phyloP scores from a whole-genome alignment of 2,329 filamentous ascomycete species.

The Aspergillus fumigatus region DNA sequence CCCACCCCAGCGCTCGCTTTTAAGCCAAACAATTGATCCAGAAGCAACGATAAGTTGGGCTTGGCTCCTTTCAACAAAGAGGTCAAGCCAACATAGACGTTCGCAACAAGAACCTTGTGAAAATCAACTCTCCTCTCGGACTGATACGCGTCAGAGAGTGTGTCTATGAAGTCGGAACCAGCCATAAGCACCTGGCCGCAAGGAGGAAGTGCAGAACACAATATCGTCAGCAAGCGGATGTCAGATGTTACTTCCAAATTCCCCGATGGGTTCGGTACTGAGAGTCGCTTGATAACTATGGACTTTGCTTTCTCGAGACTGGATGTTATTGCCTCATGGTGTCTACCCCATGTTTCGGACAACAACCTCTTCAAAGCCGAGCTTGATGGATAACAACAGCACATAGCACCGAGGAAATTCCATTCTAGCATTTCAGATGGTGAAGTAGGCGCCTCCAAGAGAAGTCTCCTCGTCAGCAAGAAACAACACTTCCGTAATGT shows the following conservation, averaged over 20 bases:
- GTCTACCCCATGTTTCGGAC: slow-evolving; percentile 45
- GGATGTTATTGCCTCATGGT: slow-evolving; percentile 29
- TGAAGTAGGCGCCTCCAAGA: slow-evolving; percentile 44
- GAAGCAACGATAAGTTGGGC: slow-evolving; percentile 68
- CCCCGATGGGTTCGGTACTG: slow-evolving; percentile 9
- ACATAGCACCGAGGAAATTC: slow-evolving; percentile 65
- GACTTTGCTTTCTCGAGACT: slow-evolving; percentile 36
- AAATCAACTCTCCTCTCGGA: slow-evolving; percentile 58
- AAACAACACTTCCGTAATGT: slow-evolving; percentile 61
- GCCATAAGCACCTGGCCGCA: slow-evolving; percentile 64
- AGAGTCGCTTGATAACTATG: slow-evolving; percentile 28
- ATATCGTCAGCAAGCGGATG: slow-evolving; percentile 36
- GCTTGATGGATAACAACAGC: slow-evolving; percentile 63
- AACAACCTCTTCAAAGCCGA: slow-evolving; percentile 50
- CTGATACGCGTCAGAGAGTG: slow-evolving; percentile 49
- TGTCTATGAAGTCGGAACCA: slow-evolving; percentile 83
- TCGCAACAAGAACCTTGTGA: slow-evolving; percentile 65
- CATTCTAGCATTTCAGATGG: slow-evolving; percentile 55
- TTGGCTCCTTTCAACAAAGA: slow-evolving; percentile 63
- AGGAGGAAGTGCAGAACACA: slow-evolving; percentile 38
- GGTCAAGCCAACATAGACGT: slow-evolving; percentile 69
- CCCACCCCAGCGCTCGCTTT: slow-evolving; percentile 67
- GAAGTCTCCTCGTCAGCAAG: slow-evolving; percentile 56
- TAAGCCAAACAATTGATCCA: slow-evolving; percentile 78
- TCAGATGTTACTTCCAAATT: slow-evolving; percentile 18